A percentile compares a stretch with the other conserved stretches of the same genome.
phyloP scores from a whole-genome alignment of 2,329 filamentous ascomycete genomes.

The Calonectria pauciramosa region DNA sequence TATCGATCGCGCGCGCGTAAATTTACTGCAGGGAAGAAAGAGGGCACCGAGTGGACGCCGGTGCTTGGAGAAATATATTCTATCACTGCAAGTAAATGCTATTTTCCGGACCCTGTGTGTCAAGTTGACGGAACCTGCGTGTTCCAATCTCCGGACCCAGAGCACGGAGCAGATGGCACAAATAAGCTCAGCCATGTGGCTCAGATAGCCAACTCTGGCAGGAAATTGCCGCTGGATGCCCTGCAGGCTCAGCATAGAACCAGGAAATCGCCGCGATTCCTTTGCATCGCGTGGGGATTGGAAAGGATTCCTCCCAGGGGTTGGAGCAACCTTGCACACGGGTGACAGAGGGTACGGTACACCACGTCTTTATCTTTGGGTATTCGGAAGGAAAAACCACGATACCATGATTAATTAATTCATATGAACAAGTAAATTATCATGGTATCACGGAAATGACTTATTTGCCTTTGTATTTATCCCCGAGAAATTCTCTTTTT shows the following conservation, averaged over 20 bases:
- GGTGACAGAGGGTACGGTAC: neutral
- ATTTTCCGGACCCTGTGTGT: neutral
- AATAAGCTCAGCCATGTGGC: constrained; percentile 31
- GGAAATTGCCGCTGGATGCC: constrained; percentile 20
- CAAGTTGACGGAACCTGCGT: constrained; percentile 22
- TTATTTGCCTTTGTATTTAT: neutral
- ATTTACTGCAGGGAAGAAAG: neutral
- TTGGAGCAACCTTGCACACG: neutral
- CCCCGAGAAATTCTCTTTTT: no score
- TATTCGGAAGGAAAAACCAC: neutral
- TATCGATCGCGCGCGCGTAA: neutral
- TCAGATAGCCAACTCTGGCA: constrained; percentile 11
- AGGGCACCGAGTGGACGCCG: neutral
- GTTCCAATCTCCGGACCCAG: constrained; percentile 28
- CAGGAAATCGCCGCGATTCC: neutral
- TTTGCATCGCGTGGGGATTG: neutral
- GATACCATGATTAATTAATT: neutral
- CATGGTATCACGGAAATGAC: neutral
- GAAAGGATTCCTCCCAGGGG: constrained; percentile 21
- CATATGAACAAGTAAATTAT: neutral
- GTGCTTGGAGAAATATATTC: neutral
- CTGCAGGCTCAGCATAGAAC: neutral
- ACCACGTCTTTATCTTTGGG: neutral
- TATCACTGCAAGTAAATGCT: neutral
- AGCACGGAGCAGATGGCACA: constrained; percentile 23